Percentiles rank a stretch among this genome's conserved stretches.
Conservation (phyloP, 768 basidiomycete genomes). For the Serendipita sp. region DNA sequence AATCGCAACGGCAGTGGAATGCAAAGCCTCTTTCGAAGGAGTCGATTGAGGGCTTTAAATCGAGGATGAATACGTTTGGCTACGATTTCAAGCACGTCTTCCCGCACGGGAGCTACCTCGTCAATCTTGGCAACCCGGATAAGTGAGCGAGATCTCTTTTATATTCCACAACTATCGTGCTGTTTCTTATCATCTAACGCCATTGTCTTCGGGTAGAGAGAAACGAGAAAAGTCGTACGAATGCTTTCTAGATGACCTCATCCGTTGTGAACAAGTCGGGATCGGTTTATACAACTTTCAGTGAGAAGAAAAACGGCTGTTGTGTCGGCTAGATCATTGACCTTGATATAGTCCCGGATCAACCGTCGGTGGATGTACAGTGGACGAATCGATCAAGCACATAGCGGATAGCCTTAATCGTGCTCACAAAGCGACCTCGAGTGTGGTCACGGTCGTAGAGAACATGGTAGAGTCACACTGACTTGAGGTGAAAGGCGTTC, state of each 20-base stretch:
- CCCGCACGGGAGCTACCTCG: constrained; percentile 74
- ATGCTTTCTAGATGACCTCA: constrained; percentile 73
- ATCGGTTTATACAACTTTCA: constrained; percentile 72
- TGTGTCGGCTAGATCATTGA: too few species aligned
- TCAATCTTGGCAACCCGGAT: constrained; percentile 74
- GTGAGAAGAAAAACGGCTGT: too few species aligned
- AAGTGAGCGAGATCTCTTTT: constrained; percentile 27
- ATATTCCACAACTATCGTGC: neutral
- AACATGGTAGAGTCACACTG: constrained; percentile 46
- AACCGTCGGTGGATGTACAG: constrained; percentile 52
- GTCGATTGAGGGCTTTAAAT: constrained; percentile 43
- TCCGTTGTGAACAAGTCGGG: constrained; percentile 61
- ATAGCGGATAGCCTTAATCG: constrained; percentile 63
- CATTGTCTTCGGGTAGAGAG: too few species aligned
- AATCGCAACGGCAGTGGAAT: constrained; percentile 71
- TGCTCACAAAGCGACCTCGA: constrained; percentile 46
- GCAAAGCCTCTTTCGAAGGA: constrained; percentile 40
- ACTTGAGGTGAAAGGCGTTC: too few species aligned
- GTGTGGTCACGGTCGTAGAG: constrained; percentile 54
- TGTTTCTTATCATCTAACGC: neutral
- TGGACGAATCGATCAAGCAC: constrained; percentile 40
- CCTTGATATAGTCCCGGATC: constrained; percentile 50
- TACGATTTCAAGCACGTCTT: constrained; percentile 51
- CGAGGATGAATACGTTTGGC: constrained; percentile 40
- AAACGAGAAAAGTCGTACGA: constrained; percentile 58